Conservation (phyloP, 352 stramenopile species). For the Phytopythium montanum region DNA sequence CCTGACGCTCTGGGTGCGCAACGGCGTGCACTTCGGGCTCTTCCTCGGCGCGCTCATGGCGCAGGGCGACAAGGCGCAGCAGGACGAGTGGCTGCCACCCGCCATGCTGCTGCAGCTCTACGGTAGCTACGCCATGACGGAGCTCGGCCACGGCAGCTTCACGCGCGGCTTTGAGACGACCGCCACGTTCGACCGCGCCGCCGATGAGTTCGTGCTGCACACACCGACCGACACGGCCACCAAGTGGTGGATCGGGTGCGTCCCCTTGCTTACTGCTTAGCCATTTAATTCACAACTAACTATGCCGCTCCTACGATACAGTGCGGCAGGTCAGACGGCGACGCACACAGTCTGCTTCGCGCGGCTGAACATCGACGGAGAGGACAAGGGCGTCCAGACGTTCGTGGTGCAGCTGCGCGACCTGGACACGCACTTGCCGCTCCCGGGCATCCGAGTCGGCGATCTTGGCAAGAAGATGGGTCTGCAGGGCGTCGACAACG, state of each 20-base stretch:
- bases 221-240: conserved; percentile 93
- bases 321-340: conserved; percentile 88
- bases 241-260: conserved; percentile 95
- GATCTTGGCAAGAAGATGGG: conserved; percentile 73
- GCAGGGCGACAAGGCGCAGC: conserved; percentile 76
- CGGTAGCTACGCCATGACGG: conserved; percentile 88
- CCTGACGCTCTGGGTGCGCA: conserved; percentile 60
- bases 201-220: conserved; percentile 93
- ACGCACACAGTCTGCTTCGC: conserved; percentile 96
- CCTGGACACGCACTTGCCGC: conserved; percentile 51
- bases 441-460: conserved; percentile 55
- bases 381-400: conserved; percentile 91
- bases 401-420: conserved; percentile 96
- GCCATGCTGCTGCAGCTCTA: conserved; percentile 80
- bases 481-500: conserved; percentile 74
- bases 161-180: conserved; percentile 92
- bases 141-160: conserved; percentile 91
- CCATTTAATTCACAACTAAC: neutral
- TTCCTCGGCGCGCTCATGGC: conserved; percentile 75
- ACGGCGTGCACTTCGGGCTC: conserved; percentile 81
- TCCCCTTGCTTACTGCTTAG: neutral
- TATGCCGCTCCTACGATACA: neutral
- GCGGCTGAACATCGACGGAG: conserved; percentile 79
- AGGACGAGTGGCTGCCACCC: conserved; percentile 72
- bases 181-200: conserved; percentile 88